phyloP scores from a whole-genome alignment of 2,329 filamentous ascomycete genomes.

The Penicillium expansum region DNA sequence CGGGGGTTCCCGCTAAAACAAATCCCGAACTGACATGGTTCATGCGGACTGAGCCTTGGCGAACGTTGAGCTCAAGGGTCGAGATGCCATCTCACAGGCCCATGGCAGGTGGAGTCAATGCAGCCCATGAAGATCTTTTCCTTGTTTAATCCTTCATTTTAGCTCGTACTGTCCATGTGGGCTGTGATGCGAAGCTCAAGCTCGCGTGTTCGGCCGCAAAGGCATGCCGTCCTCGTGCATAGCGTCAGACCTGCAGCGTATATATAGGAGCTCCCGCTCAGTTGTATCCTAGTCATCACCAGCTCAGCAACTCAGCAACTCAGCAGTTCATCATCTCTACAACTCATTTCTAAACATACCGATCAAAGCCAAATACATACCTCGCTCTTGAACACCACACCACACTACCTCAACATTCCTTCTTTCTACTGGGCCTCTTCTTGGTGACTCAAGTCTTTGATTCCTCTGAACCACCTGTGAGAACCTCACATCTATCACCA shows the following conservation, averaged over 20 bases:
- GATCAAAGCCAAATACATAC: background rate
- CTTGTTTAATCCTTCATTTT: conserved; percentile 15
- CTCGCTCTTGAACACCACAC: background rate
- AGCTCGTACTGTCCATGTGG: conserved; percentile 22
- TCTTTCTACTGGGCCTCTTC: background rate
- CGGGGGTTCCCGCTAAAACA: conserved; percentile 1
- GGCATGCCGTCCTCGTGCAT: conserved; percentile 17
- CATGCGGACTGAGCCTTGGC: conserved; percentile 16
- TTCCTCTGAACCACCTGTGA: background rate
- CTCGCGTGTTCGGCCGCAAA: conserved; percentile 19
- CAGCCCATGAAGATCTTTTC: conserved; percentile 19
- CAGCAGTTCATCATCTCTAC: background rate
- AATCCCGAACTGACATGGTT: conserved; percentile 18
- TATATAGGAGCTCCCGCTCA: conserved; percentile 19
- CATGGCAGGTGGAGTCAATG: conserved; percentile 12
- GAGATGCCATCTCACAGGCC: conserved; percentile 25
- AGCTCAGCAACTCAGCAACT: background rate
- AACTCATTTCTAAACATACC: background rate
- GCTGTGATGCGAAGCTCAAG: conserved; percentile 16
- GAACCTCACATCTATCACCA: background rate
- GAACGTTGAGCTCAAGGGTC: conserved; percentile 6
- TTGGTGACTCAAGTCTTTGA: background rate
- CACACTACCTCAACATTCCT: background rate
- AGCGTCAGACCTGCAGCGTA: conserved; percentile 12
- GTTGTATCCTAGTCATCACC: background rate